Evolutionary conservation across 31 red algal genomes (phyloP).

Genomic region (Odonthalia washingtoniensis): DNA sequence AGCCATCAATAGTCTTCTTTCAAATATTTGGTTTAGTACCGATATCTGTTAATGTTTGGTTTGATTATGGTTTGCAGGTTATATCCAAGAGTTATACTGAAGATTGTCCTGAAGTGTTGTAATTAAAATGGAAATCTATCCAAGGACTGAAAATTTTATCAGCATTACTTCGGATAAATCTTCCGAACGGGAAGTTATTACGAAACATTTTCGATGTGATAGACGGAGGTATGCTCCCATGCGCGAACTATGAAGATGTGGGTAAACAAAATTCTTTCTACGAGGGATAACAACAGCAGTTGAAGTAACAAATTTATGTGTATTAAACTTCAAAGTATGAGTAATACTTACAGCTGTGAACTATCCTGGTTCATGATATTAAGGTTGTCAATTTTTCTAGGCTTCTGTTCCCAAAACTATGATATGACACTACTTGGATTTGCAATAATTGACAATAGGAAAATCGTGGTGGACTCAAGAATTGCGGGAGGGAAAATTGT

Average conservation of each 20-base stretch:
- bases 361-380: slow-evolving; percentile 33
- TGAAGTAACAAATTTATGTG: slow-evolving; percentile 34
- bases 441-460: slow-evolving; percentile 6
- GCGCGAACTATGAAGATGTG: neutral
- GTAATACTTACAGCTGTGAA: slow-evolving; percentile 31
- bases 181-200: neutral
- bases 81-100: neutral
- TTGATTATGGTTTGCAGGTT: neutral
- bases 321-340: slow-evolving; percentile 34
- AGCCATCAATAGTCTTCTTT: neutral
- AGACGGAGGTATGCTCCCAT: slow-evolving; percentile 6
- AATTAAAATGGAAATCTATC: neutral
- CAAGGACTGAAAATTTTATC: neutral
- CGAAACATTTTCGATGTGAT: neutral
- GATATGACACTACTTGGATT: slow-evolving; percentile 4
- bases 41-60: neutral
- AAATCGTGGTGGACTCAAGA: neutral
- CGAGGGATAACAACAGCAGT: slow-evolving; percentile 13
- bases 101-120: neutral
- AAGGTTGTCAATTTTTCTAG: slow-evolving; percentile 15
- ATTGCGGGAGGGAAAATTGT: neutral
- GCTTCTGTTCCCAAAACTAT: neutral
- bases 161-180: neutral
- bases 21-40: neutral
- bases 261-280: slow-evolving; percentile 36